phyloP scores from a whole-genome alignment of 1,284 basidiomycete genomes.

The Austropuccinia psidii region DNA sequence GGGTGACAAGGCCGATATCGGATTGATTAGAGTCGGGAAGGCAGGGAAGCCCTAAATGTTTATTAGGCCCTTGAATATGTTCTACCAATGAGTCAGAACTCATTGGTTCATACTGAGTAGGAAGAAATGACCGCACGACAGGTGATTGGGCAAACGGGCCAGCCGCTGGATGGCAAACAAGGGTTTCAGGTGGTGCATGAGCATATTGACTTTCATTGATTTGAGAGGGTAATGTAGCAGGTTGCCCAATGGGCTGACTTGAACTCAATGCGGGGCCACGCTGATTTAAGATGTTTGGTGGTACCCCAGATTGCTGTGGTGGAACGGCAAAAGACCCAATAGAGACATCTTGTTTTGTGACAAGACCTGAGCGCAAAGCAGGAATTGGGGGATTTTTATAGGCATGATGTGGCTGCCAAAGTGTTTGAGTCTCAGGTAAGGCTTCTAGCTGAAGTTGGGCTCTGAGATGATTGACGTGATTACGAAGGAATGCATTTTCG shows the following conservation, averaged over 20 bases:
- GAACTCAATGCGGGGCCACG: neutral
- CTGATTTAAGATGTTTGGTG: too few relatives aligned
- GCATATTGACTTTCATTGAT: neutral
- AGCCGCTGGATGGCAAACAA: conserved; percentile 1
- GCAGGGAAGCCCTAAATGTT: too few relatives aligned
- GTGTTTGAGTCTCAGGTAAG: conserved; percentile 38
- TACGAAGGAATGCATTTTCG: conserved; percentile 42
- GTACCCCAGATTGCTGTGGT: neutral
- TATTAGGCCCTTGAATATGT: neutral
- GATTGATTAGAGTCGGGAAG: neutral
- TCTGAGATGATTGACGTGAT: conserved; percentile 41
- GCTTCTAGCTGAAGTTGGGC: conserved; percentile 40
- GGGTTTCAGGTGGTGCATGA: neutral
- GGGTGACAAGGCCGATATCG: neutral
- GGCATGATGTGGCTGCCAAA: conserved; percentile 8
- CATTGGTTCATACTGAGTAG: too few relatives aligned
- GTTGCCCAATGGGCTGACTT: neutral
- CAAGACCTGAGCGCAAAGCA: neutral
- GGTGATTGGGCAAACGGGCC: conserved; percentile 9
- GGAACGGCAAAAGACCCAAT: neutral
- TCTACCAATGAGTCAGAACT: neutral
- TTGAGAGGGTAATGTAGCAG: neutral
- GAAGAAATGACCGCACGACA: neutral
- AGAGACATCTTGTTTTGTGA: neutral
- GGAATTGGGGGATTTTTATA: neutral